Conservation (phyloP, 1,284 basidiomycete genomes). For the Rhodotorula glutinis region DNA sequence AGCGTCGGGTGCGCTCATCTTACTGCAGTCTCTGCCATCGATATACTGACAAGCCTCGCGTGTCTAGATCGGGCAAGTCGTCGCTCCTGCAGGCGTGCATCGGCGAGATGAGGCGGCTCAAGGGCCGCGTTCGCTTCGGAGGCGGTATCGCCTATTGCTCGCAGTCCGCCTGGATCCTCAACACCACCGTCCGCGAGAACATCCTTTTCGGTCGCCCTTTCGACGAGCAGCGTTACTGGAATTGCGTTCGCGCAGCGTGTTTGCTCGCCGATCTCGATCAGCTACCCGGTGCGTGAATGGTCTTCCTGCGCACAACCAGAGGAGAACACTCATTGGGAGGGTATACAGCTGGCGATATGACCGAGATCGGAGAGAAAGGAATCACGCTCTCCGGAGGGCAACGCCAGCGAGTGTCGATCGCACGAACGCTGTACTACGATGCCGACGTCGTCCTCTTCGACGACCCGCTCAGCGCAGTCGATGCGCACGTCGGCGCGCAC, state of each 20-base stretch:
- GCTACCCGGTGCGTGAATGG: constrained; percentile 53
- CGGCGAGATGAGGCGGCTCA: constrained; percentile 64
- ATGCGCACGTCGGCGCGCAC: constrained; percentile 62
- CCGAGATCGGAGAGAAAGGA: constrained; percentile 60
- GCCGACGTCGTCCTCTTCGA: constrained; percentile 69
- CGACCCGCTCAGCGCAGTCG: constrained; percentile 59
- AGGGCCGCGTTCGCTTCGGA: constrained; percentile 53
- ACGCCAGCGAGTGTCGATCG: constrained; percentile 62
- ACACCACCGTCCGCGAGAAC: constrained; percentile 63
- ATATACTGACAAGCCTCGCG: constrained; percentile 8
- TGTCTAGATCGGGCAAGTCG: constrained; percentile 52
- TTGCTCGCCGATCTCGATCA: constrained; percentile 65
- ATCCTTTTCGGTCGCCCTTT: constrained; percentile 51
- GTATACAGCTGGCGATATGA: constrained; percentile 64
- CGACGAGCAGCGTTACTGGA: constrained; percentile 54
- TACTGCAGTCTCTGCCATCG: neutral
- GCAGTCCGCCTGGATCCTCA: constrained; percentile 84
- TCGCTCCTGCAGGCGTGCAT: constrained; percentile 66
- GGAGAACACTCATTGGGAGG: too few relatives aligned
- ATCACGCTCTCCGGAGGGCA: constrained; percentile 56
- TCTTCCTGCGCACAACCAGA: too few relatives aligned
- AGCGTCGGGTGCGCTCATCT: constrained; percentile 54
- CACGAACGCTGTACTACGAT: constrained; percentile 66
- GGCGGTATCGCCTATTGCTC: constrained; percentile 67
- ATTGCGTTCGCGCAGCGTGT: constrained; percentile 42